A percentile compares a stretch with the other conserved stretches of the same genome.
phyloP scores from a whole-genome alignment of 176 grass and related monocot species.

The Carex pumila region DNA sequence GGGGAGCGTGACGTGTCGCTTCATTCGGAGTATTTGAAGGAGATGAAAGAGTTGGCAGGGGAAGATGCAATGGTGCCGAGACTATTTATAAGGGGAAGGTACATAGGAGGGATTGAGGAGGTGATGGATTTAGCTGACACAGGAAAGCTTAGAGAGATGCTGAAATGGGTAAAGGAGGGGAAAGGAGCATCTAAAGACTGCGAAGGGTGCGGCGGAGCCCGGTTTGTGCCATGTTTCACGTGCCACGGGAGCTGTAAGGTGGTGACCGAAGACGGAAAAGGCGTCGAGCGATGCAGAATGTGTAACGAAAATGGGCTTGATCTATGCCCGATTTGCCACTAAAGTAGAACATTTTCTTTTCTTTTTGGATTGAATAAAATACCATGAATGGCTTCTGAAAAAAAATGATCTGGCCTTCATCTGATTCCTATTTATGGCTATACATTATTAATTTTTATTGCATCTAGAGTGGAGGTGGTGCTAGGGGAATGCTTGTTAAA shows the following conservation, averaged over 20 bases:
- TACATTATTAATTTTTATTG: background rate
- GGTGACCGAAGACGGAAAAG: constrained; percentile 21
- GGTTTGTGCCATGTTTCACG: constrained; percentile 79
- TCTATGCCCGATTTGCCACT: constrained; percentile 87
- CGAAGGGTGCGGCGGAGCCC: constrained; percentile 63
- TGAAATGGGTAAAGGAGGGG: constrained; percentile 54
- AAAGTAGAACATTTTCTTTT: background rate
- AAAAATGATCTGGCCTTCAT: background rate
- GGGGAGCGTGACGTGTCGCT: constrained; percentile 83
- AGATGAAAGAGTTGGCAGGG: constrained; percentile 56
- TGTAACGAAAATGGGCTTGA: constrained; percentile 93
- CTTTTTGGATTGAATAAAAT: background rate
- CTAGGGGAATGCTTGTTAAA: background rate
- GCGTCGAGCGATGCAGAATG: constrained; percentile 40
- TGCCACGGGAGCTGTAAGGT: constrained; percentile 84
- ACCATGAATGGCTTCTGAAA: background rate
- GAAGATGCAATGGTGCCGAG: constrained; percentile 47
- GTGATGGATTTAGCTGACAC: constrained; percentile 41
- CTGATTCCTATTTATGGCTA: background rate
- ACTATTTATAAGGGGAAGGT: constrained; percentile 65
- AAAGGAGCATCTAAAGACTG: constrained; percentile 58
- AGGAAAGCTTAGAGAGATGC: constrained; percentile 62
- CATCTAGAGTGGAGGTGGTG: background rate
- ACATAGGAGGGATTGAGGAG: constrained; percentile 70
- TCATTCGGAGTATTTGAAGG: constrained; percentile 68